phyloP scores from a whole-genome alignment of 352 stramenopile species.

The Phytopythium ostracodes region DNA sequence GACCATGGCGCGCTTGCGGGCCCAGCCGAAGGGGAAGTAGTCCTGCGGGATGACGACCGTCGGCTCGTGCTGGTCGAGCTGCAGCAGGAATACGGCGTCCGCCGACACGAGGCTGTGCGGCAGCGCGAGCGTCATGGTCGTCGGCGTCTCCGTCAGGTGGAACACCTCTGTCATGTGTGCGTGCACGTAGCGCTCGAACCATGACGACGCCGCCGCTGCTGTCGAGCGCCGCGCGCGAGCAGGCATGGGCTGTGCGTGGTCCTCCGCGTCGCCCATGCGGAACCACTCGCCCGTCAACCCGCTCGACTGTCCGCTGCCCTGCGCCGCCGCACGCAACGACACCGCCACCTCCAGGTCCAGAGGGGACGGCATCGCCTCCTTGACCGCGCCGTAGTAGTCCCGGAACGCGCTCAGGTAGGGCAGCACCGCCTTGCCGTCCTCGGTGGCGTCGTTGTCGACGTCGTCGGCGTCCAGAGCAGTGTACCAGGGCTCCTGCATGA shows the following conservation, averaged over 20 bases:
- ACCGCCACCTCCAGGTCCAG: conserved; percentile 39
- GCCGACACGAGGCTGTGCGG: conserved; percentile 57
- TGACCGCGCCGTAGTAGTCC: conserved; percentile 43
- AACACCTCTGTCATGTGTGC: conserved; percentile 47
- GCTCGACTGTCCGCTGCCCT: conserved; percentile 21
- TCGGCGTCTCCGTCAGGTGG: conserved; percentile 55
- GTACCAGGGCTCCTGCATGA: conserved; percentile 53
- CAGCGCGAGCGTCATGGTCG: conserved; percentile 51
- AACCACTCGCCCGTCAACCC: conserved; percentile 49
- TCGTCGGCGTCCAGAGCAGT: conserved; percentile 42
- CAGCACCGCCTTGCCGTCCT: conserved; percentile 32
- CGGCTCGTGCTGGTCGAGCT: conserved; percentile 41
- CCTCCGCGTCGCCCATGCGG: conserved; percentile 34
- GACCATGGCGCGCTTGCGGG: conserved; percentile 42
- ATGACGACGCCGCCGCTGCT: conserved; percentile 31
- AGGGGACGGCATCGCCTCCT: conserved; percentile 32
- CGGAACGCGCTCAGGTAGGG: conserved; percentile 44
- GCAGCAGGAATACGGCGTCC: conserved; percentile 40
- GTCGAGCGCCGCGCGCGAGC: conserved; percentile 21
- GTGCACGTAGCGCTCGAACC: conserved; percentile 52
- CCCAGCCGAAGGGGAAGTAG: conserved; percentile 57
- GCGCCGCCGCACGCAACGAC: conserved; percentile 38
- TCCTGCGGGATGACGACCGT: conserved; percentile 41
- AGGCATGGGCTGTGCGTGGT: conserved; percentile 29
- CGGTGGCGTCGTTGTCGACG: conserved; percentile 23